phyloP scores from a whole-genome alignment of 1,284 basidiomycete species.

The Cryptococcus hybrid region DNA sequence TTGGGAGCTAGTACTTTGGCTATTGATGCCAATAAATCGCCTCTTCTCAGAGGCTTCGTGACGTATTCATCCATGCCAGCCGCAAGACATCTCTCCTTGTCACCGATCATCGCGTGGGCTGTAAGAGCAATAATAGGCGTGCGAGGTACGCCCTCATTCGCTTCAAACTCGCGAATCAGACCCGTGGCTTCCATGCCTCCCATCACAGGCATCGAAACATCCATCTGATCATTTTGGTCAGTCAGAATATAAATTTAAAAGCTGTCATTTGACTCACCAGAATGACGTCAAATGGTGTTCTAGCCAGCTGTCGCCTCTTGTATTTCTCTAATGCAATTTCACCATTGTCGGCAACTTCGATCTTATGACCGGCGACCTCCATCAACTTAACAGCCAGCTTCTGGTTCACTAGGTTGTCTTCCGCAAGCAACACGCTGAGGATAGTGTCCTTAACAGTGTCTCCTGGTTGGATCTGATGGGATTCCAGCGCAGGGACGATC shows the following conservation, averaged over 20 bases:
- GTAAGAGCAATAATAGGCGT: conserved; percentile 96
- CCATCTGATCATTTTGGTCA: conserved; percentile 65
- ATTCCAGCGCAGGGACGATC: conserved; percentile 90
- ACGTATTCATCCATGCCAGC: conserved; percentile 64
- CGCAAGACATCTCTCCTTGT: conserved; percentile 86
- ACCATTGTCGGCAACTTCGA: conserved; percentile 98
- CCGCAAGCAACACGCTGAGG: conserved; percentile 93
- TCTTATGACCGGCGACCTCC: conserved; percentile 93
- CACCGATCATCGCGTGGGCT: conserved; percentile 78
- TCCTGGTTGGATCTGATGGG: conserved; percentile 80
- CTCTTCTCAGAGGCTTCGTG: conserved; percentile 52
- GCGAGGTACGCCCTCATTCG: conserved; percentile 64
- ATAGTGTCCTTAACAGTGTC: conserved; percentile 76
- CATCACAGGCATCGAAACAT: conserved; percentile 94
- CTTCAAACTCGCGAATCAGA: conserved; percentile 66
- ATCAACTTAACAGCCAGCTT: conserved; percentile 89
- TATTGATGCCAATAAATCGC: conserved; percentile 47
- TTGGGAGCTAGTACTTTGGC: conserved; percentile 38
- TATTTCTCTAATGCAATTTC: conserved; percentile 56
- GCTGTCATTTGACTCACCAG: conserved; percentile 57
- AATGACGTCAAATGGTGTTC: conserved; percentile 78
- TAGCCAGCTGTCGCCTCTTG: conserved; percentile 29
- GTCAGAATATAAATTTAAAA: background rate
- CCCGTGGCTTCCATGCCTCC: conserved; percentile 56
- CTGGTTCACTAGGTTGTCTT: conserved; percentile 98